Base-by-base conservation (phyloP, 371 early-diverging fungal species). In the Mucor sp. region DNA sequence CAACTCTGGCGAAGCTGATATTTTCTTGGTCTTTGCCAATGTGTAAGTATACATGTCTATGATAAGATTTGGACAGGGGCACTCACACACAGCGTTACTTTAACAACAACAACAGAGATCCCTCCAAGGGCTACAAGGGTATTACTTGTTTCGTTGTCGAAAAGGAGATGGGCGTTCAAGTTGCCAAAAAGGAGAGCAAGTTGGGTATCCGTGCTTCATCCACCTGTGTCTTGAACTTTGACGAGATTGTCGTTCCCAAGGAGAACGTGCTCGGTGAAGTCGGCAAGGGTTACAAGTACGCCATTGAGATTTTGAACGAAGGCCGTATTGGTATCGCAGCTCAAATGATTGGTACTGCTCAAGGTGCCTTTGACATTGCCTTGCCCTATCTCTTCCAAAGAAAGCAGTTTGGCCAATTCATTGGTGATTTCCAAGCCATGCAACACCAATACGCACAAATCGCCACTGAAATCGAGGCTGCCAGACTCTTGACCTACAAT, bases 321-420 rank as follows among this genome's bases (percentile, higher is more conserved):
- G 99, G 99, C 21, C 93, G 99, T 78, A 95, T 99, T 59, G 99
- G 99, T 71, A 97, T 97, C 81, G 96, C 97, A 35, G 97, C 97
- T 30, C 98, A 98, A 80, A 97, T 97, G 99, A 79, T 97, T 57
- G 99, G 99, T 48, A 80, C 95, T 64, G 98, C 98, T 12, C 98
- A 98, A 79, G 99, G 99, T 28, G 97, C 91, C 23, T 93, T 90
- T 64, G 97, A 98, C 78, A 77, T 84, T 65, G 93, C 95, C 12
- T 66, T 98, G 71, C 96, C 95, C 21, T 99, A 98, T 79, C 84
- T 94, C 76, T 93, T 94, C 85, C 59, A 99, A 83, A 89, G 99
- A 66, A 95, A 97, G 88, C 97, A 97, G 88, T 99, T 99, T 74
- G 95, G 95, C 21, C 67, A 86, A 58, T 68, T 70, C 23, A 94